Evolutionary conservation across 768 basidiomycete species (phyloP).

Genomic region (Tulasnella sp.): DNA sequence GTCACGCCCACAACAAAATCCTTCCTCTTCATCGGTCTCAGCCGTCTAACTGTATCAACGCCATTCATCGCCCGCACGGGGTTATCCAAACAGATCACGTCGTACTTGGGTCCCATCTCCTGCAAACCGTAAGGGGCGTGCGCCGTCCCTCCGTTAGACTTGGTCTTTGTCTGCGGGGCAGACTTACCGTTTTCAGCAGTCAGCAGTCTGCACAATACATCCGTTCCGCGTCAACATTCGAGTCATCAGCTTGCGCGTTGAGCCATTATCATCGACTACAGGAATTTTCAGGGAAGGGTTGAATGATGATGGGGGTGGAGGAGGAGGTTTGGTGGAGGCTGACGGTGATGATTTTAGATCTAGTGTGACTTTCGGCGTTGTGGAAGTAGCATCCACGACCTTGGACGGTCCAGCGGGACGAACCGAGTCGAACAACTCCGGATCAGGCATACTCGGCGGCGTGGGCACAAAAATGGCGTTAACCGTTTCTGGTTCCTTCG

Average conservation of each 20-base stretch:
- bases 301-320: background rate
- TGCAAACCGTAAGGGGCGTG: constrained; percentile 9
- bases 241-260: constrained; percentile 29
- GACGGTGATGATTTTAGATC: background rate
- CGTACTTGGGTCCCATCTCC: constrained; percentile 24
- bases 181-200: constrained; percentile 25
- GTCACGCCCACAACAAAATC: too few relatives aligned
- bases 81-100: constrained; percentile 30
- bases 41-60: constrained; percentile 26
- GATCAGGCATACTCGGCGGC: too few relatives aligned
- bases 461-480: too few relatives aligned
- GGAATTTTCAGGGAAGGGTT: constrained; percentile 20
- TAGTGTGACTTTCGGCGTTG: background rate
- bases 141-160: background rate
- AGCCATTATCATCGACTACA: constrained; percentile 31
- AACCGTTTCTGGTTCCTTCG: too few relatives aligned
- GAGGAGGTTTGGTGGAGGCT: background rate
- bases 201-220: constrained; percentile 27
- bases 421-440: too few relatives aligned
- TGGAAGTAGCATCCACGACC: background rate
- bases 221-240: constrained; percentile 30
- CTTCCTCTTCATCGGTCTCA: constrained; percentile 25
- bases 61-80: constrained; percentile 26
- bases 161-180: background rate
- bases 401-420: background rate